Evolutionary conservation across 257 asterid species (phyloP).

Genomic region (Dorcoceras hygrometricum): DNA sequence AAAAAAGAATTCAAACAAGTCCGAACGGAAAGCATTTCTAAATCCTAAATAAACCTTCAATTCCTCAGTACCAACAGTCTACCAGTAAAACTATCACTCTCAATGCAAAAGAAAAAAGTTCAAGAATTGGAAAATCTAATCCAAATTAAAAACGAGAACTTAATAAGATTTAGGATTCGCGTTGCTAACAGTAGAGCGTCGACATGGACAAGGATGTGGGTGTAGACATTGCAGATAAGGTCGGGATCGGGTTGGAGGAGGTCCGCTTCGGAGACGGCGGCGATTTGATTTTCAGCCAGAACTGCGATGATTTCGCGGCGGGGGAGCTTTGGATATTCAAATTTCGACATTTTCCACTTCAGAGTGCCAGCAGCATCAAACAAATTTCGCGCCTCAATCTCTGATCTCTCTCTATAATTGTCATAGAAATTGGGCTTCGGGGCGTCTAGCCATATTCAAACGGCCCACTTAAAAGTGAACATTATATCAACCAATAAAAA

Average conservation of each 20-base stretch:
- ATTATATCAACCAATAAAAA: too few relatives aligned
- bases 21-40: too few relatives aligned
- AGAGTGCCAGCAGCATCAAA: too few relatives aligned
- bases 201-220: conserved; percentile 46
- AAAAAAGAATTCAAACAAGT: background rate
- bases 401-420: too few relatives aligned
- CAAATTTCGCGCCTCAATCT: background rate
- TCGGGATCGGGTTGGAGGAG: conserved; percentile 59
- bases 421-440: background rate
- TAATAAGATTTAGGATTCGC: conserved; percentile 22
- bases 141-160: background rate
- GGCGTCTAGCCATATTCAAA: background rate
- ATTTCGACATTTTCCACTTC: conserved; percentile 53
- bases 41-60: background rate
- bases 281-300: conserved; percentile 50
- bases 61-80: background rate
- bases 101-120: too few relatives aligned
- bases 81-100: background rate
- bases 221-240: conserved; percentile 59
- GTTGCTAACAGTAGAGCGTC: conserved; percentile 45
- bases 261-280: conserved; percentile 56
- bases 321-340: conserved; percentile 55
- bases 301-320: conserved; percentile 50
- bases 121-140: background rate
- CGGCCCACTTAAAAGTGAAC: background rate